These are phyloP conservation scores for Talaromyces sp. DNA, from an alignment of 2,329 filamentous ascomycete genomes.

Conservation along the genomic window DNA sequence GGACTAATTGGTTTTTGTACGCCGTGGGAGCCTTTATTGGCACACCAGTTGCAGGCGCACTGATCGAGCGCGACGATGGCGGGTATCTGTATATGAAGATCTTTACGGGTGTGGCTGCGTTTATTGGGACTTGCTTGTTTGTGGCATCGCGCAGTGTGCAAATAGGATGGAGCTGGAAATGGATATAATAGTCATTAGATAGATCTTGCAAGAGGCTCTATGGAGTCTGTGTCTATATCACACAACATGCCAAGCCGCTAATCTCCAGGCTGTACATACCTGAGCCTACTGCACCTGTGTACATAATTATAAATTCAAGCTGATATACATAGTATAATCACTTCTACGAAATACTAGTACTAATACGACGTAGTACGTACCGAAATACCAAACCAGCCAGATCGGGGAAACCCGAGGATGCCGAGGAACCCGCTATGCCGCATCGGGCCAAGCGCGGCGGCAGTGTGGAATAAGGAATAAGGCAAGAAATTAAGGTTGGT, in stretches of 20 bases:
- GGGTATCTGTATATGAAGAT: constrained; percentile 38
- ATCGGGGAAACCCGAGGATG: too few relatives aligned
- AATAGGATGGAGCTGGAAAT: neutral
- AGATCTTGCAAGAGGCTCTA: neutral
- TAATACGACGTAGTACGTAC: too few relatives aligned
- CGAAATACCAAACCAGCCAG: too few relatives aligned
- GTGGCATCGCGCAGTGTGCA: constrained; percentile 23
- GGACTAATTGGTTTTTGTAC: constrained; percentile 19
- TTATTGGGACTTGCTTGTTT: constrained; percentile 22
- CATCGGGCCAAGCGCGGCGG: neutral
- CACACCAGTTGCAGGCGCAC: constrained; percentile 21
- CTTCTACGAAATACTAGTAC: too few relatives aligned
- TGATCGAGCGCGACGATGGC: constrained; percentile 7
- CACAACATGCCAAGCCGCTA: too few relatives aligned
- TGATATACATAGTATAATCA: too few relatives aligned
- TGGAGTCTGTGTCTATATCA: neutral
- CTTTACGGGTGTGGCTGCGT: constrained; percentile 32
- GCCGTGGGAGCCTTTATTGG: constrained; percentile 18
- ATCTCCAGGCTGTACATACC: too few relatives aligned
- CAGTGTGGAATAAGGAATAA: too few relatives aligned
- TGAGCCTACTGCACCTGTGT: too few relatives aligned
- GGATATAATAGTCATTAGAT: neutral
- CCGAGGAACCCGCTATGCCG: too few relatives aligned
- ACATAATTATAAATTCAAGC: too few relatives aligned
- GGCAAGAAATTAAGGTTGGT: too few relatives aligned